These are phyloP conservation scores for Paramecium pentaurelia DNA, from an alignment of 73 alveolate species.

Conservation along the genomic window DNA sequence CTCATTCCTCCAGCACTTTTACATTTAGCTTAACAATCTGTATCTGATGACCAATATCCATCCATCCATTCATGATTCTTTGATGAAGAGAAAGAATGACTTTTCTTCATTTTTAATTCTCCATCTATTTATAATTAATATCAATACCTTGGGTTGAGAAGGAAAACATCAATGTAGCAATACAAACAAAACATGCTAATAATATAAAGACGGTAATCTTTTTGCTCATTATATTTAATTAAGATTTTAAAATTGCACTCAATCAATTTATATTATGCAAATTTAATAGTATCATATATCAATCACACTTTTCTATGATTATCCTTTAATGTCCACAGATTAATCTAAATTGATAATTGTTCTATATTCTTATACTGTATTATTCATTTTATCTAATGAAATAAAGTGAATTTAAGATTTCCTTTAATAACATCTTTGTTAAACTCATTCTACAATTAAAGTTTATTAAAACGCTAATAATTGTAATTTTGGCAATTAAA, in stretches of 20 bases:
- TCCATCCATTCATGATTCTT: constrained; percentile 16
- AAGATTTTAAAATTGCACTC: neutral
- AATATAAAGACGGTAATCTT: neutral
- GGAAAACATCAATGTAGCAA: neutral
- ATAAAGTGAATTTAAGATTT: neutral
- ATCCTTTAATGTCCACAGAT: neutral
- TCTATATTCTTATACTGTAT: neutral
- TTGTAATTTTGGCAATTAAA: neutral
- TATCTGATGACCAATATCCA: constrained; percentile 21
- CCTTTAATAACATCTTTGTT: neutral
- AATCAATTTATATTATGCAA: neutral
- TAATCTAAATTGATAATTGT: neutral
- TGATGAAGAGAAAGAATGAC: neutral
- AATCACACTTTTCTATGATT: neutral
- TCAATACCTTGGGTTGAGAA: neutral
- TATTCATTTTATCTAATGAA: neutral
- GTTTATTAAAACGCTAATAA: neutral
- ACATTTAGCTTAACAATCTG: neutral
- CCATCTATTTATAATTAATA: neutral
- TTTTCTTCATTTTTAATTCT: neutral
- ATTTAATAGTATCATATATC: neutral
- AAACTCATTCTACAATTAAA: neutral
- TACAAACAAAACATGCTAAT: neutral
- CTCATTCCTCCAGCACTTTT: constrained; percentile 11
- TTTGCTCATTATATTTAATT: neutral